A percentile compares a stretch with the other conserved stretches of the same genome.
Evolutionary conservation across 208 protist species (phyloP).

Genomic region (Trypanosoma boissoni): DNA sequence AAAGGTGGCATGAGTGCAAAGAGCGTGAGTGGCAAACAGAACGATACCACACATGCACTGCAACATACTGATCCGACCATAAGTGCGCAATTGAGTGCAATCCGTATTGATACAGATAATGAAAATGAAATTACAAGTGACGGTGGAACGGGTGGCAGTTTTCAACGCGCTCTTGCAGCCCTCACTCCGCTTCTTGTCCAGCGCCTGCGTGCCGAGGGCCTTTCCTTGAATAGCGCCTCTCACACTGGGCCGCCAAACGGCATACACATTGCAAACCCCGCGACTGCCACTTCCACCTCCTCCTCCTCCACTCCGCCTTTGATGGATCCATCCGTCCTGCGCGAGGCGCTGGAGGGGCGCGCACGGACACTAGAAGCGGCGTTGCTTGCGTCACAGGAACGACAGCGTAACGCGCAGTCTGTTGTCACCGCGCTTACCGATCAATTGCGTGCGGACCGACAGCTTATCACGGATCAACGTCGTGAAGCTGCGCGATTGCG

Average conservation of each 20-base stretch:
- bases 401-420: slow-evolving; percentile 34
- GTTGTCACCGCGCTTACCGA: slow-evolving; percentile 25
- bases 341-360: slow-evolving; percentile 42
- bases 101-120: not conserved
- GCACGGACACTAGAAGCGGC: slow-evolving; percentile 42
- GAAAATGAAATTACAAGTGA: slow-evolving; percentile 10
- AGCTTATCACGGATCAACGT: slow-evolving; percentile 61
- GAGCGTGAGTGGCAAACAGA: too few species aligned
- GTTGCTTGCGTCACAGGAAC: slow-evolving; percentile 40
- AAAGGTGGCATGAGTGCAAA: too few species aligned
- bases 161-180: slow-evolving; percentile 18
- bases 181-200: slow-evolving; percentile 16
- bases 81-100: not conserved
- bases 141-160: not conserved
- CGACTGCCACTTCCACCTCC: not conserved
- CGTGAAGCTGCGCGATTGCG: slow-evolving; percentile 44
- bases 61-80: not conserved
- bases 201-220: not conserved
- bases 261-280: not conserved
- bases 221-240: not conserved
- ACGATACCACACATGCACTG: too few species aligned
- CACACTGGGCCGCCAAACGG: not conserved
- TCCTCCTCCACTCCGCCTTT: slow-evolving; percentile 3
- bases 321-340: slow-evolving; percentile 10
- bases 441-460: slow-evolving; percentile 63